Evolutionary conservation across 2,329 filamentous ascomycete species (phyloP), one percentile per base, ranked within the genome.

Genomic region (Fusarium nodosum): DNA sequence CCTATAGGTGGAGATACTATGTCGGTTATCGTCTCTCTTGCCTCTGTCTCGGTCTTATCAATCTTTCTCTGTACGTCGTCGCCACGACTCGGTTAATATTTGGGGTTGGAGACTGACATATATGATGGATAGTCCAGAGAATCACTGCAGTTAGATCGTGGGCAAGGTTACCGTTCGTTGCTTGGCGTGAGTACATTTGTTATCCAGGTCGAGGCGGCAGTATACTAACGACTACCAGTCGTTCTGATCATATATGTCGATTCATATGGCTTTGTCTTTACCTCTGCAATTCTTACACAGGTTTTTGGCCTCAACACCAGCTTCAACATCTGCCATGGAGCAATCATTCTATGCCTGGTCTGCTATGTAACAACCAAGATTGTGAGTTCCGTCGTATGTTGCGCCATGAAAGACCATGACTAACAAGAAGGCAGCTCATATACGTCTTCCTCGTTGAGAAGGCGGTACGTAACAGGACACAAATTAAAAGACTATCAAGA

Each of bases 391-490:
- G 3, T 13, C 15, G 10, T 5, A 38, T 26, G 26, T 41, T 54
- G 36, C 31, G 18, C 4, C 18, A 16, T 22, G 2, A 24, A 5
- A 15, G 24, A 18, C 44, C 31, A 56, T 34, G 11, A 15, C 41
- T 64, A 24, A 51, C 28, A 22, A 26, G 20, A 12, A 8, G 11
- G 7, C 39, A 85, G 79, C 77, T 90, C 24, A 87, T 90, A n/a
- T 91, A 90, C 72, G 81, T 88, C 28, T 91, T 90, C 73, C 79
- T 91, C 4, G 87, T 89, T 1, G 89, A 91, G 74, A 88, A 88
- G 77, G 87, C 86, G 44, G 87, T 88, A 77, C 74, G 83, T 78
- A 11, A 38, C 15, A 20, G 10, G 26, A 30, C 7, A n/a, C 7
- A 26, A 11, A 15, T 15, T 15, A 24, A 1, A 34, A n/a, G 7